These are phyloP conservation scores for Camelina sativa DNA, from an alignment of 345 rosid genomes.

Conservation along the genomic window DNA sequence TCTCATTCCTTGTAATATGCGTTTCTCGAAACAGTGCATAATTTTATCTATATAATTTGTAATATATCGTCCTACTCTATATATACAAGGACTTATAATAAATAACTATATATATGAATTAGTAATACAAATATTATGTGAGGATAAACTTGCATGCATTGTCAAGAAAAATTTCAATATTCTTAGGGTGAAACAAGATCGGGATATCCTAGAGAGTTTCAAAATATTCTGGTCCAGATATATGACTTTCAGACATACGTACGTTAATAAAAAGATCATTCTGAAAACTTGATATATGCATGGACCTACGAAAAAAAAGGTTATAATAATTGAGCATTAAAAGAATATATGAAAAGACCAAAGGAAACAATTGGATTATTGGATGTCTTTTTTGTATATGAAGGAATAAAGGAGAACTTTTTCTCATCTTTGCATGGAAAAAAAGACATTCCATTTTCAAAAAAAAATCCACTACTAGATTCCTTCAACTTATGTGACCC, in stretches of 20 bases:
- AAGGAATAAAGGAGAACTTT: conserved; percentile 38
- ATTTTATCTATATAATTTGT: neutral
- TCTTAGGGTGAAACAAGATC: too few relatives aligned
- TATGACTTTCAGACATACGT: neutral
- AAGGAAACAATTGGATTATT: conserved; percentile 37
- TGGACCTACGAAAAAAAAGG: conserved; percentile 28
- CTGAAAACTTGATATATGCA: neutral
- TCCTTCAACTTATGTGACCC: conserved; percentile 39
- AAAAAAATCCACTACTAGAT: conserved; percentile 35
- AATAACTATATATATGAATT: neutral
- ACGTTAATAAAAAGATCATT: neutral
- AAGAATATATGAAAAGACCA: conserved; percentile 44
- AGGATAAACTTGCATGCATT: neutral
- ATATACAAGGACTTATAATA: too few relatives aligned
- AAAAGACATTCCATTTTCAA: conserved; percentile 30
- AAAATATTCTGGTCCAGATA: neutral
- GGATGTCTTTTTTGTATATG: conserved; percentile 29
- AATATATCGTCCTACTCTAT: too few relatives aligned
- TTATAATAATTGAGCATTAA: conserved; percentile 24
- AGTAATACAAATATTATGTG: neutral
- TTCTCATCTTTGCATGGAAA: conserved; percentile 39
- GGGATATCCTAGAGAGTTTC: neutral
- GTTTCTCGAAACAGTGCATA: neutral
- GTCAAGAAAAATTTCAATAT: neutral
- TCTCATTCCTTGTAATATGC: neutral